Base-by-base conservation (phyloP, 2,329 filamentous ascomycete species). In the Lasiodiplodia hormozganensis region DNA sequence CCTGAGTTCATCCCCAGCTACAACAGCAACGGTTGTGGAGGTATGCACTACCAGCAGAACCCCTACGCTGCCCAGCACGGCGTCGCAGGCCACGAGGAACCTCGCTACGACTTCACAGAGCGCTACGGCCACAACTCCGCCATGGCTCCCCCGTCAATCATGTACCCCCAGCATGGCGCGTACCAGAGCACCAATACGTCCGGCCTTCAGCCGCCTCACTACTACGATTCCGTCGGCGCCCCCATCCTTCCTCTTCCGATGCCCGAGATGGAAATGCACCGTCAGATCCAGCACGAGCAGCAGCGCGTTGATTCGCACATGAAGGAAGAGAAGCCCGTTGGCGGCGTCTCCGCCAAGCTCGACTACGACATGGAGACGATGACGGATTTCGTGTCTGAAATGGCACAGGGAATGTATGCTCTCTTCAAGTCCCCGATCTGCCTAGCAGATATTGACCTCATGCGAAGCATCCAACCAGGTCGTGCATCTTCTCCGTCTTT, bases 361-460 rank as follows among this genome's bases (percentile, higher is more conserved):
- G 94, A 97, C 85, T 97, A 97, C 80, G 94, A 97, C 82, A 95
- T 97, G 89, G 93, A 97, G 78, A 86, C 92, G 80, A 97, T 97
- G 94, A 91, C 93, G 71, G 93, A 97, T 79, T 97, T 97, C 81
- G 94, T 97, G 78, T 91, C 93, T 71, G 92, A 97, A 78, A 96
- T 95, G 89, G 89, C 94, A 70, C 86, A 91, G 80, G 86, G 87
- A 85, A 87, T 92, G 87, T 89, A 88, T 86, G 86, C 82, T 72
- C 81, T 85, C 77, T 83, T 85, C 78, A 79, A 79, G 76, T 84
- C 84, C 82, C 82, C 82, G 74, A 83, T 86, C 81, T 83, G 81
- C 81, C 79, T 87, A 76, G 80, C 85, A 85, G 85, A 88, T 85
- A 86, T 88, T 88, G 85, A 88, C 86, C 81, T 87, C 74, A 80